Conservation (phyloP, 352 stramenopile genomes). For the Aphanomyces astaci region DNA sequence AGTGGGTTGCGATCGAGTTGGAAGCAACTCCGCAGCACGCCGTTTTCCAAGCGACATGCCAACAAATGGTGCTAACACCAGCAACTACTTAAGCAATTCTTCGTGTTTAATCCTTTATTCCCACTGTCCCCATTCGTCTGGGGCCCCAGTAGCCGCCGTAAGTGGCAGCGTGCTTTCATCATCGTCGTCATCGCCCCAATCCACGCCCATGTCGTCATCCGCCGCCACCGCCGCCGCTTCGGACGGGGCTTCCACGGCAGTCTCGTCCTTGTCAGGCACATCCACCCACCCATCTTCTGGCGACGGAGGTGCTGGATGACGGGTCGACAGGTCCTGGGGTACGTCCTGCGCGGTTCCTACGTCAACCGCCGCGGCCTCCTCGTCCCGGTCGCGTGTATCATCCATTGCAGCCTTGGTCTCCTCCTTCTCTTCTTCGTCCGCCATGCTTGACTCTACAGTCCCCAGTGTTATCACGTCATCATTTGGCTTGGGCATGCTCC, state of each 20-base stretch:
- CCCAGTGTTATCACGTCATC: not conserved
- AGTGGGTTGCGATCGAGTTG: conserved; percentile 37
- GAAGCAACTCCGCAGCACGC: conserved; percentile 42
- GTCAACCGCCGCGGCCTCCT: not conserved
- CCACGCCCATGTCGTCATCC: conserved; percentile 40
- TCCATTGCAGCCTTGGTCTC: no score
- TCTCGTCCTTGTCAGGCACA: not conserved
- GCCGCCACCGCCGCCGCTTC: conserved; percentile 15
- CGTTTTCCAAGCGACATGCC: not conserved
- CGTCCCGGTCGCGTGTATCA: no score
- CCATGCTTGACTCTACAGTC: not conserved
- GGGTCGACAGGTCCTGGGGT: no score
- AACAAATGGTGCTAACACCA: not conserved
- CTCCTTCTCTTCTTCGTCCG: not conserved
- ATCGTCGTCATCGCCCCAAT: conserved; percentile 56
- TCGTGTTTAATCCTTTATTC: no score
- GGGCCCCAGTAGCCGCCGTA: conserved; percentile 19
- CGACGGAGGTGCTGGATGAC: no score
- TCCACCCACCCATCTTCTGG: conserved; percentile 26
- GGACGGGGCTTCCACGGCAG: not conserved
- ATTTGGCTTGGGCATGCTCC: no score
- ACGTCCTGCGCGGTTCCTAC: not conserved
- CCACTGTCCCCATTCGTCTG: conserved; percentile 65
- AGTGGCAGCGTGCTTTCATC: not conserved
- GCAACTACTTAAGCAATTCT: no score